Conservation (phyloP, 1,284 basidiomycete species). For the Ceratobasidium sp. region DNA sequence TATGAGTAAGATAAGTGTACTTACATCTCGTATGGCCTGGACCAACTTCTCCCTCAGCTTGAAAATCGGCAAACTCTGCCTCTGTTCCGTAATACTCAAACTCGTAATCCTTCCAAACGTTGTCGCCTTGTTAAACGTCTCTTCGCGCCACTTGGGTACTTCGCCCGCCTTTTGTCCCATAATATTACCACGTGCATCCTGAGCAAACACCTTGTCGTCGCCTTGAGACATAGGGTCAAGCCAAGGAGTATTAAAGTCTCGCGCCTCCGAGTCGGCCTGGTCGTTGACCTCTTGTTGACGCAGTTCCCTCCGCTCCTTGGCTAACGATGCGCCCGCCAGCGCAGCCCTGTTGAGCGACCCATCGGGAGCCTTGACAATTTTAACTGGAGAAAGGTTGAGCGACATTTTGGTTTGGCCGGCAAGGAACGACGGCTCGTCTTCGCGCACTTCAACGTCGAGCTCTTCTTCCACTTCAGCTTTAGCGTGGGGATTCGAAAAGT, state of each 20-base stretch:
- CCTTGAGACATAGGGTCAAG: conserved; percentile 97
- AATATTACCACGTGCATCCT: conserved; percentile 88
- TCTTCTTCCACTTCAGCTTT: conserved; percentile 93
- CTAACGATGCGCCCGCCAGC: conserved; percentile 89
- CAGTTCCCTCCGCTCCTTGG: conserved; percentile 95
- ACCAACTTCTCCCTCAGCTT: conserved; percentile 94
- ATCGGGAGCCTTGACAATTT: conserved; percentile 95
- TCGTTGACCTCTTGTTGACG: conserved; percentile 96
- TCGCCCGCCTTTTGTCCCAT: conserved; percentile 86
- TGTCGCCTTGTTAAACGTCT: conserved; percentile 95
- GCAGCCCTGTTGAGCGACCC: conserved; percentile 96
- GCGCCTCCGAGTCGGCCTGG: conserved; percentile 90
- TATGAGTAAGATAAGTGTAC: conserved; percentile 53
- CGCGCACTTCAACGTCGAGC: conserved; percentile 95
- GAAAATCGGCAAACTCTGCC: conserved; percentile 92
- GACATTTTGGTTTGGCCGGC: conserved; percentile 96
- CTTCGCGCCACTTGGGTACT: conserved; percentile 91
- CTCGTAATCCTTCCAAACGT: conserved; percentile 94
- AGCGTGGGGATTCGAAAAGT: conserved; percentile 81
- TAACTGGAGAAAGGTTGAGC: conserved; percentile 95
- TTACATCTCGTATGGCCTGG: conserved; percentile 89
- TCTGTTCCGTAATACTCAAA: conserved; percentile 93
- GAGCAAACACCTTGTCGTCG: conserved; percentile 89
- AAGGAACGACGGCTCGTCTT: conserved; percentile 97
- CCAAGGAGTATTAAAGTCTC: conserved; percentile 96